A percentile compares a stretch with the other conserved stretches of the same genome.
These are phyloP conservation scores for Phaffia tasmanica DNA, from an alignment of 768 basidiomycete species.

Conservation along the genomic window DNA sequence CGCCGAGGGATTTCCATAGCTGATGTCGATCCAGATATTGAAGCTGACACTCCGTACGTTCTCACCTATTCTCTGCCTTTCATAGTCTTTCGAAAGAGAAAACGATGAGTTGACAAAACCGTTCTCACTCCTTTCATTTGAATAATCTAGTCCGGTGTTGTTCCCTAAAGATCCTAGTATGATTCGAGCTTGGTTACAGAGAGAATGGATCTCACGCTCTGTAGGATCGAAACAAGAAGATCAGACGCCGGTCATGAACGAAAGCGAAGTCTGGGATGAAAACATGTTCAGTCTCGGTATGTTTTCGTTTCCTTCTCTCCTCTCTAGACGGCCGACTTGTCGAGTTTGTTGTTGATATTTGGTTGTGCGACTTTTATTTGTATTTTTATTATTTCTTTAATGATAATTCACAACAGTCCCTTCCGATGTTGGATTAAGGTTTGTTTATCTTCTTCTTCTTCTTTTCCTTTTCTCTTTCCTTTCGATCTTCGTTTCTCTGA, in stretches of 20 bases:
- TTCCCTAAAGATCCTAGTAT: slow-evolving; percentile 16
- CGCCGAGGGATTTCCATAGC: slow-evolving; percentile 16
- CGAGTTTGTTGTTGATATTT: no score
- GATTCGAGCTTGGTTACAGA: slow-evolving; percentile 14
- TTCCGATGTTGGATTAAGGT: background rate
- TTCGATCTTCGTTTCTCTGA: slow-evolving; percentile 1
- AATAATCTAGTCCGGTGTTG: background rate
- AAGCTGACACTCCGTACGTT: background rate
- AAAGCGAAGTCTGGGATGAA: slow-evolving; percentile 16
- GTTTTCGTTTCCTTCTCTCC: background rate
- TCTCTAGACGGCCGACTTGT: background rate
- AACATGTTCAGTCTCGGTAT: slow-evolving; percentile 10
- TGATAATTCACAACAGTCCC: background rate
- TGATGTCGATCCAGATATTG: slow-evolving; percentile 23
- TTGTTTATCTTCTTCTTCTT: background rate
- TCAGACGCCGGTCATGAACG: background rate
- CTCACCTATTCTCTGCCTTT: background rate
- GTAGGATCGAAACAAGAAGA: background rate
- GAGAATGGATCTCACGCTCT: slow-evolving; percentile 7
- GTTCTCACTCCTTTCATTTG: background rate
- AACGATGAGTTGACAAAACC: background rate
- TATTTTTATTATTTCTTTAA: background rate
- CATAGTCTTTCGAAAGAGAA: background rate
- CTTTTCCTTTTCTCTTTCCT: background rate
- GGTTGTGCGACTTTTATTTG: background rate